A percentile compares a stretch with the other conserved stretches of the same genome.
Conservation (phyloP, 176 grass and related monocot species). For the Ampelocalamus luodianensis region DNA sequence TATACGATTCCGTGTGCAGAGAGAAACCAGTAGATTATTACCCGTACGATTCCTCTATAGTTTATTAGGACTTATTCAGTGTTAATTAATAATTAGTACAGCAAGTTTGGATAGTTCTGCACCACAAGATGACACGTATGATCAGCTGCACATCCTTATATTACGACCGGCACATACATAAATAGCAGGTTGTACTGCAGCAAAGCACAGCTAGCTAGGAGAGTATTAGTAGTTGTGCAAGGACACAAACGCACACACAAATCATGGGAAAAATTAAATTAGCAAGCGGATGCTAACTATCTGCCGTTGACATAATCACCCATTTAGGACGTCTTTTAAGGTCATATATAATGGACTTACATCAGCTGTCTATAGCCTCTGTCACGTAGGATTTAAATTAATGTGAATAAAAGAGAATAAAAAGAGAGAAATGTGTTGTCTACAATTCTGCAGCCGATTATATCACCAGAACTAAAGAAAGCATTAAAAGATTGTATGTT, state of each 20-base stretch:
- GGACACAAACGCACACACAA: neutral
- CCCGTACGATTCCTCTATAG: neutral
- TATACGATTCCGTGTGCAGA: neutral
- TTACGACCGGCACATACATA: neutral
- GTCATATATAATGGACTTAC: too few relatives aligned
- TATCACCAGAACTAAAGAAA: too few relatives aligned
- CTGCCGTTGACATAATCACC: neutral
- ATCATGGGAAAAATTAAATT: neutral
- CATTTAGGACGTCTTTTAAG: neutral
- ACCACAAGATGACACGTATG: too few relatives aligned
- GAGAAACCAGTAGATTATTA: neutral
- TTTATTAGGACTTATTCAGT: neutral
- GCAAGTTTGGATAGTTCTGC: neutral
- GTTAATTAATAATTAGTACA: neutral
- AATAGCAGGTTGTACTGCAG: neutral
- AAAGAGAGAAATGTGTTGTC: too few relatives aligned
- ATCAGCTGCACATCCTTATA: neutral
- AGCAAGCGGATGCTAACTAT: neutral
- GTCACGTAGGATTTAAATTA: too few relatives aligned
- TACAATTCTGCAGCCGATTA: too few relatives aligned
- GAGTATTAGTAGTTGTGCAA: neutral
- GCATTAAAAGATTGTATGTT: too few relatives aligned
- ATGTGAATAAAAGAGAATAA: too few relatives aligned
- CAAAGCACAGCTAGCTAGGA: neutral
- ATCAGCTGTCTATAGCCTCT: too few relatives aligned